Percentiles rank a stretch among this genome's conserved stretches.
Evolutionary conservation across 1,284 basidiomycete genomes (phyloP).

Genomic region (Inonotus hispidus): DNA sequence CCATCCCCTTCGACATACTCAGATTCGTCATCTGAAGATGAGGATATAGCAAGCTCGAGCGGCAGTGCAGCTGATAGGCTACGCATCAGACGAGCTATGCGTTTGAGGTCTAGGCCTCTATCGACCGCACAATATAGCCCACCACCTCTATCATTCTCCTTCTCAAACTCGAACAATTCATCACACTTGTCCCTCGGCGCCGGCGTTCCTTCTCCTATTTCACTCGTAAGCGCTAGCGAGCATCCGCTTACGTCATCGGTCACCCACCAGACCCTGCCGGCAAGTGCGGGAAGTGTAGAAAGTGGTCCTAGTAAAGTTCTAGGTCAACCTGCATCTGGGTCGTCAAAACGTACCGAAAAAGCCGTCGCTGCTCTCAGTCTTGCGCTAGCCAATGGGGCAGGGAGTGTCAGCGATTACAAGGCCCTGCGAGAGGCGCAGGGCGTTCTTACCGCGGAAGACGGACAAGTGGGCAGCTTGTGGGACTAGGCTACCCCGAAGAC

Average conservation of each 20-base stretch:
- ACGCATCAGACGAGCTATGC: background rate
- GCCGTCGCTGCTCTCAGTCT: slow-evolving; percentile 57
- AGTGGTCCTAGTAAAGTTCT: background rate
- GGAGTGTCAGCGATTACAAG: slow-evolving; percentile 57
- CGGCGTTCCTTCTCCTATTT: background rate
- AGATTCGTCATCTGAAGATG: slow-evolving; percentile 13
- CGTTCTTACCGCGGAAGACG: slow-evolving; percentile 35
- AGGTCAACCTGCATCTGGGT: background rate
- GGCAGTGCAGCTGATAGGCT: background rate
- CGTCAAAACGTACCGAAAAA: slow-evolving; percentile 18
- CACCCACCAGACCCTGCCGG: background rate
- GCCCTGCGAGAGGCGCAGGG: slow-evolving; percentile 42
- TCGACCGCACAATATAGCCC: background rate
- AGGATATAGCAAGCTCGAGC: background rate
- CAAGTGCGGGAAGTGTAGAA: background rate
- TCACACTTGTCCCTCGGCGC: slow-evolving; percentile 21
- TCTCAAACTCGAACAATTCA: slow-evolving; percentile 21
- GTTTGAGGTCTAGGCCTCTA: background rate
- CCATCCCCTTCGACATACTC: slow-evolving; percentile 5
- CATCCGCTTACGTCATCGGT: slow-evolving; percentile 2
- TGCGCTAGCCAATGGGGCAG: slow-evolving; percentile 66
- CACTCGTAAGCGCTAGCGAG: background rate
- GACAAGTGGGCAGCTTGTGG: slow-evolving; percentile 61
- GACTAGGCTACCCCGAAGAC: slow-evolving; percentile 28
- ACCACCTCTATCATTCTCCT: slow-evolving; percentile 22